Conservation (phyloP, 495 filamentous ascomycete genomes). For the Talaromyces proteolyticus region DNA sequence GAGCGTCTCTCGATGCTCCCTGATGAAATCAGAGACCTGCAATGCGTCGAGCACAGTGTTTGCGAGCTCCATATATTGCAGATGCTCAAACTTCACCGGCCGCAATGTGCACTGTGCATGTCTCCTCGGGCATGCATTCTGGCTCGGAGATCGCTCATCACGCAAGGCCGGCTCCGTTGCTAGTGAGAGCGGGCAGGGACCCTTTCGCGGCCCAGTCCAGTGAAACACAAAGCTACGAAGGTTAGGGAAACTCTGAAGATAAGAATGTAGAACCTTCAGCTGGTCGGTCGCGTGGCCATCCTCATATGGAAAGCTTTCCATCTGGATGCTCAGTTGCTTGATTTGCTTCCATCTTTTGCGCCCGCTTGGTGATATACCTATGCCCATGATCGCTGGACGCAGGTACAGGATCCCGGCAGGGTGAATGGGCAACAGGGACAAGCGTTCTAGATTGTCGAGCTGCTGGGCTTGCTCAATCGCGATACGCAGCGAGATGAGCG, state of each 20-base stretch:
- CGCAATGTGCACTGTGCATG: conserved; percentile 37
- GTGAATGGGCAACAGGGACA: conserved; percentile 63
- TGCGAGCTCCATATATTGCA: conserved; percentile 58
- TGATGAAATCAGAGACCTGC: conserved; percentile 58
- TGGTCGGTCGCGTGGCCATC: conserved; percentile 54
- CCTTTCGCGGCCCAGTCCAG: conserved; percentile 58
- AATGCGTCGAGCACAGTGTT: conserved; percentile 62
- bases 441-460: conserved; percentile 49
- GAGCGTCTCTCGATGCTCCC: conserved; percentile 54
- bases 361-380: conserved; percentile 59
- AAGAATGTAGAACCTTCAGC: conserved; percentile 68
- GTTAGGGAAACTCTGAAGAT: conserved; percentile 57
- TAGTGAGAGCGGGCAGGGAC: conserved; percentile 61
- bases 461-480: conserved; percentile 62
- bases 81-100: conserved; percentile 49
- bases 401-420: conserved; percentile 65
- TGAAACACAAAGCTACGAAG: conserved; percentile 61
- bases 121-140: conserved; percentile 18
- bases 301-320: conserved; percentile 57
- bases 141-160: conserved; percentile 9
- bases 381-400: conserved; percentile 53
- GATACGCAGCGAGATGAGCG: conserved; percentile 72
- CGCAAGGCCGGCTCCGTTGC: conserved; percentile 54
- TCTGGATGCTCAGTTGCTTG: conserved; percentile 57
- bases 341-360: conserved; percentile 67